Evolutionary conservation across 2,329 filamentous ascomycete genomes (phyloP).

Genomic region (Penicillium sp.): DNA sequence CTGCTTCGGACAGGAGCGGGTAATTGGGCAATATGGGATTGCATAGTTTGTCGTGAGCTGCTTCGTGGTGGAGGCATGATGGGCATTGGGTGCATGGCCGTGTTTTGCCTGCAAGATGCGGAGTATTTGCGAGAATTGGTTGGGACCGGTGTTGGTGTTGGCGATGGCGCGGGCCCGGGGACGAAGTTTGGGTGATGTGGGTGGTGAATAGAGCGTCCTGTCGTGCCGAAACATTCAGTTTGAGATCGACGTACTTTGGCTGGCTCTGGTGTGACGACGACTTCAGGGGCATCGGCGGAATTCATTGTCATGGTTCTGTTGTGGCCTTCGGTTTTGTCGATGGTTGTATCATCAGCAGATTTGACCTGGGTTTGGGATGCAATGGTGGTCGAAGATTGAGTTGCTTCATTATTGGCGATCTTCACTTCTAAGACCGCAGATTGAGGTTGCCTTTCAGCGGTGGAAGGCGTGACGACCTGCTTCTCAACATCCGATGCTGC

Average conservation of each 20-base stretch:
- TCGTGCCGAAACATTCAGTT: constrained; percentile 17
- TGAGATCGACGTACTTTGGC: constrained; percentile 32
- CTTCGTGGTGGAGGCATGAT: constrained; percentile 13
- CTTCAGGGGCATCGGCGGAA: constrained; percentile 42
- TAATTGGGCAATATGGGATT: constrained; percentile 6
- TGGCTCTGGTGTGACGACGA: constrained; percentile 31
- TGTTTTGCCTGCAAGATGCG: constrained; percentile 15
- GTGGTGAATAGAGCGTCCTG: constrained; percentile 27
- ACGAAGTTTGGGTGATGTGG: constrained; percentile 33
- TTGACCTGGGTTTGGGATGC: constrained; percentile 6
- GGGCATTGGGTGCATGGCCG: constrained; percentile 9
- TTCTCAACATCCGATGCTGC: constrained; percentile 33
- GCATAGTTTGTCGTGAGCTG: constrained; percentile 9
- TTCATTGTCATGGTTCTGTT: constrained; percentile 35
- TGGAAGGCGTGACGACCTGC: constrained; percentile 24
- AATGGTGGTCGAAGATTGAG: background rate
- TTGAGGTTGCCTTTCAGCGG: constrained; percentile 8
- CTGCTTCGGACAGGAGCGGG: constrained; percentile 17
- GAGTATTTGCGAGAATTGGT: constrained; percentile 24
- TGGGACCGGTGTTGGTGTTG: constrained; percentile 10
- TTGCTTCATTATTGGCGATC: background rate
- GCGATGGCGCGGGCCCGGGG: background rate
- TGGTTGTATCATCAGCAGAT: background rate
- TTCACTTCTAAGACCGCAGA: background rate
- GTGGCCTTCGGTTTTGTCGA: constrained; percentile 11